phyloP scores from a whole-genome alignment of 495 filamentous ascomycete species.

The Penicillium arizonense region DNA sequence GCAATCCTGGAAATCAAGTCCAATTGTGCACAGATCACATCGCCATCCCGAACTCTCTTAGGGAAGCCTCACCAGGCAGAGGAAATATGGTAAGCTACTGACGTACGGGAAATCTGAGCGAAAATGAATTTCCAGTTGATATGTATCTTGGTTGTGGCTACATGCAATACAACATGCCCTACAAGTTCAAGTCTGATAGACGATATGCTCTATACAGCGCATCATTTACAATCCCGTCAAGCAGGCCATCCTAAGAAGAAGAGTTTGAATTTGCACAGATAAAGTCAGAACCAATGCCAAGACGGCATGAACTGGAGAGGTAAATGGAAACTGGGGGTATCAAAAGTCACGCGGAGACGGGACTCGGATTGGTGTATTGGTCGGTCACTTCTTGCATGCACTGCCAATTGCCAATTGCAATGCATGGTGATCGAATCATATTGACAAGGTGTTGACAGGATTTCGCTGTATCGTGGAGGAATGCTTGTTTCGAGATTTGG shows the following conservation, averaged over 20 bases:
- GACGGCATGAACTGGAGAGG: constrained; percentile 10
- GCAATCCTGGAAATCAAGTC: no score
- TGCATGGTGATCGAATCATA: neutral
- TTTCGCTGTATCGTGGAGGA: neutral
- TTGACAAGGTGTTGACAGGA: neutral
- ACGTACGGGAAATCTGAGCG: no score
- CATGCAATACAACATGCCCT: no score
- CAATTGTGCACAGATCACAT: no score
- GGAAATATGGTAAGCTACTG: neutral
- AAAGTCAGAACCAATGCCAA: constrained; percentile 9
- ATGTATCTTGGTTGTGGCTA: no score
- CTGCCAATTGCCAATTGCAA: neutral
- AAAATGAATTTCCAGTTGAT: no score
- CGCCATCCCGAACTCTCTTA: neutral
- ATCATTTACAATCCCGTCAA: neutral
- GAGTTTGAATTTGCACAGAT: constrained; percentile 11
- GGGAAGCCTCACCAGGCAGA: constrained; percentile 18
- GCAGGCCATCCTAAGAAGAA: constrained; percentile 5
- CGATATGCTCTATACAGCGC: no score
- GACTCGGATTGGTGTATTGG: constrained; percentile 21
- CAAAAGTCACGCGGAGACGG: constrained; percentile 31
- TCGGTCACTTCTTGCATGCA: constrained; percentile 14
- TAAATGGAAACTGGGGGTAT: constrained; percentile 35
- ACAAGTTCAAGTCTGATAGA: no score
- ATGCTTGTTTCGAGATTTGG: neutral